Evolutionary conservation across 371 early-diverging fungal species (phyloP), one percentile per base, ranked within the genome.

Genomic region (Mortierella sp.): DNA sequence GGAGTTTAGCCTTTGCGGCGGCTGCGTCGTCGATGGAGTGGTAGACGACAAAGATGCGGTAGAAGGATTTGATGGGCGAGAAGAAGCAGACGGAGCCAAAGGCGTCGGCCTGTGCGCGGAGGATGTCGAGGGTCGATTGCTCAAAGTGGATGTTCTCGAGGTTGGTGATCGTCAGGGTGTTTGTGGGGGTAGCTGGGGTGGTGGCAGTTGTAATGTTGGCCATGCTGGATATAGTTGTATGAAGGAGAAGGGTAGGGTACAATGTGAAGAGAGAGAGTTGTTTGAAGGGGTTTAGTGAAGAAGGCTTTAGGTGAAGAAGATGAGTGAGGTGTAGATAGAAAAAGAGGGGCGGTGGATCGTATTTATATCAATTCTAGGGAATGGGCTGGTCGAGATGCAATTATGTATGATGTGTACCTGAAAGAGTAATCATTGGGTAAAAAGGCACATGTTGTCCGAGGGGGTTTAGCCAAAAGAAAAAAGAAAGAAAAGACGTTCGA

Each of bases 131-230:
- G n/a, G 74, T 72, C 7, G 87, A 77, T 34, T 79, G 76, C 3
- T 76, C 84, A 69, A 90, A 91, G 68, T 90, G 88, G 1, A 66
- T 45, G 14, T 53, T 50, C 24, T 90, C 90, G 37, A 92, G 78
- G 76, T 91, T 85, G 45, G 92, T 90, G 68, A 91, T 74, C 37
- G 88, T 77, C 41, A 92, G 43, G 19, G 92, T 92, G 73, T 91
- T 92, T 31, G 91, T 90, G 26, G 92, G 91, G 31, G 76, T n/a
- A 7, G 77, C 47, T n/a, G 80, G 67, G 7, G 70, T 40, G 76
- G 66, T n/a, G 43, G 53, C 26, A 40, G 75, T 29, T 34, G 71
- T 40, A 29, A 34, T 37, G 50, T 24, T 24, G 50, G 22, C 31
- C 66, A 65, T 72, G 53, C n/a, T 65, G 50, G 34, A 65, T 64